Base-by-base conservation (phyloP, 2,329 filamentous ascomycete genomes). In the Trichocomaceae sp. region DNA sequence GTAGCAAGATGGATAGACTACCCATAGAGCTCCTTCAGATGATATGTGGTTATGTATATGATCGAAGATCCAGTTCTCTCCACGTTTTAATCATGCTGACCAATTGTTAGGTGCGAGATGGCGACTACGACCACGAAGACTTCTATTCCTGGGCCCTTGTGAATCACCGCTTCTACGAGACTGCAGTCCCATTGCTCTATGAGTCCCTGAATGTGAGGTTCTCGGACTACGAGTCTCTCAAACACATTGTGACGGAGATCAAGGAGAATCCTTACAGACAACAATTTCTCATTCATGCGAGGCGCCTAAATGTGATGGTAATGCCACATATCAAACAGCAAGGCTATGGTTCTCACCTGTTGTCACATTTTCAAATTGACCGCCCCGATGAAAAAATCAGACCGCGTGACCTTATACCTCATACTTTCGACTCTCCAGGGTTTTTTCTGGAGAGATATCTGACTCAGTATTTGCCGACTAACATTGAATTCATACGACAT, bases 1-100 rank as follows among this genome's bases (percentile, higher is more conserved):
- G 86, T 87, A 52, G 8, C 62, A 65, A 35, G 61, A 58, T 17
- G 65, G 65, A 51, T 60, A 64, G 31, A 79, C 20, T 50, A 9
- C 47, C 47, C 13, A 5, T 29, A 41, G 47, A 50, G 33, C 10
- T 50, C 37, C 47, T 50, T 26, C 47, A 7, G 33, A 19, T 50
- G 33, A 50, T 50, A 41, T 50, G 47, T 19, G 47, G 20, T 29
- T 50, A 50, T 41, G 47, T 50, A 41, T 41, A 20, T 41, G 29
- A 29, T 35, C 15, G n/a, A n/a, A 41, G 4, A 20, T 9, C 17
- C n/a, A 19, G 13, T 20, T 26, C 8, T 22, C 6, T 37, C n/a
- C 47, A 41, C 33, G 33, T n/a, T 35, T 13, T 3, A 19, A 39
- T 22, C 33, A 50, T 50, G 47, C 47, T 50, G 23, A 50, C 23